Evolutionary conservation across 1,284 basidiomycete genomes (phyloP).

Genomic region (Cutaneotrichosporon cutaneum): DNA sequence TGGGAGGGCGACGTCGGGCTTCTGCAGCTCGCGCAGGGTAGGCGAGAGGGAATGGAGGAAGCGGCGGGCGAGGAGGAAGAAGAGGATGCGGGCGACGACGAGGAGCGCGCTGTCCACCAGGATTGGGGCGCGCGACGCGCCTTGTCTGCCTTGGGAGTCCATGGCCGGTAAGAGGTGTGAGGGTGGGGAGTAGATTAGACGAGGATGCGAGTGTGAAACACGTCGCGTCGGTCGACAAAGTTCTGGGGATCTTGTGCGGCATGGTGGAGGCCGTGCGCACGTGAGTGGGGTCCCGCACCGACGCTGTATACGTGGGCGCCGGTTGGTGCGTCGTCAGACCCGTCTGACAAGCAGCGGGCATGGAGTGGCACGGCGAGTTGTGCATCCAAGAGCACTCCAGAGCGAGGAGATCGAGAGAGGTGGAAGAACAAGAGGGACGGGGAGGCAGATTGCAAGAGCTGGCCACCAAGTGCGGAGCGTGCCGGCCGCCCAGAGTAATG

Average conservation of each 20-base stretch:
- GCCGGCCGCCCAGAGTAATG: too few relatives aligned
- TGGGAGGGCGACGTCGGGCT: slow-evolving; percentile 25
- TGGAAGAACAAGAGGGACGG: too few relatives aligned
- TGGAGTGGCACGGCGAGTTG: too few relatives aligned
- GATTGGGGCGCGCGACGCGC: slow-evolving; percentile 25
- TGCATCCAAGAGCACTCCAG: too few relatives aligned
- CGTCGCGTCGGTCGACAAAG: not conserved
- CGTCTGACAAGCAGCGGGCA: too few relatives aligned
- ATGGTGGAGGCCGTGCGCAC: not conserved
- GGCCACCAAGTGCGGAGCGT: too few relatives aligned
- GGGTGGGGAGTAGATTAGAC: not conserved
- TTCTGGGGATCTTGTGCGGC: not conserved
- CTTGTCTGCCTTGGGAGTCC: not conserved
- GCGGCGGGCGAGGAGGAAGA: slow-evolving; percentile 45
- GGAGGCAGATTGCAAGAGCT: too few relatives aligned
- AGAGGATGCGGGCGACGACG: slow-evolving; percentile 38
- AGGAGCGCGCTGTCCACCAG: slow-evolving; percentile 48
- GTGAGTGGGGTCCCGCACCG: not conserved
- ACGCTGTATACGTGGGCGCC: not conserved
- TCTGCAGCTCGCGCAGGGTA: slow-evolving; percentile 44
- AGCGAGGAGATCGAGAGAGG: too few relatives aligned
- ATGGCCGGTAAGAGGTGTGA: not conserved
- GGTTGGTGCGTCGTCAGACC: not conserved
- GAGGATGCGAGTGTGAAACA: not conserved
- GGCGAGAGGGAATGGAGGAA: slow-evolving; percentile 49